These are phyloP conservation scores for Trametes hirsuta DNA, from an alignment of 1,284 basidiomycete genomes.

Conservation along the genomic window DNA sequence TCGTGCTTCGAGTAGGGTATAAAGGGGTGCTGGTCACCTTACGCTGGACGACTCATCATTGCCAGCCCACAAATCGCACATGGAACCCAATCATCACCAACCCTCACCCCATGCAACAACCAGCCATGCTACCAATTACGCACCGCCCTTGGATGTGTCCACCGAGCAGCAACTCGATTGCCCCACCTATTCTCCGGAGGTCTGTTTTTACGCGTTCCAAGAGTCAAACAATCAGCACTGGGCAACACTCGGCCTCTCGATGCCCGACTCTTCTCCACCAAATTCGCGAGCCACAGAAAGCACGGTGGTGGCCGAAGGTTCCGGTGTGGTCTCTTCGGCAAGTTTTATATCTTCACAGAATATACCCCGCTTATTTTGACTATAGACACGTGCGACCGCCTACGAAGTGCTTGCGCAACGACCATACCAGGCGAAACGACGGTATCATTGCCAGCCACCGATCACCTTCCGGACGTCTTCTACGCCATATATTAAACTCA, in stretches of 20 bases:
- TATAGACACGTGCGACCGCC: neutral
- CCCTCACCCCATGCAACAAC: too few species aligned
- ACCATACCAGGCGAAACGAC: slow-evolving; percentile 13
- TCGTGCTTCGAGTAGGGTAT: too few species aligned
- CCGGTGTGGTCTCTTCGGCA: neutral
- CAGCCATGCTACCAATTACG: neutral
- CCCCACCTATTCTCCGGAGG: neutral
- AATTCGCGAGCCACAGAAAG: neutral
- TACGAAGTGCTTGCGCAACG: slow-evolving; percentile 15
- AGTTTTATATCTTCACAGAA: neutral
- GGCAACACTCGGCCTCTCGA: slow-evolving; percentile 4
- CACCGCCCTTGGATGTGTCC: neutral
- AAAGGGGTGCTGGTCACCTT: too few species aligned
- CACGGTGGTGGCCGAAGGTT: neutral
- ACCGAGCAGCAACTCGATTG: neutral
- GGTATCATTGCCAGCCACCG: slow-evolving; percentile 6
- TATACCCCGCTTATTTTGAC: neutral
- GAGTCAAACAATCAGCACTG: slow-evolving; percentile 15
- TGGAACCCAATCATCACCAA: too few species aligned
- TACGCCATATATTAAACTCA: slow-evolving; percentile 13
- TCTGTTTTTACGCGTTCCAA: slow-evolving; percentile 4
- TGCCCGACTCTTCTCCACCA: neutral
- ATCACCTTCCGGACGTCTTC: slow-evolving; percentile 12
- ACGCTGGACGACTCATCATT: too few species aligned
- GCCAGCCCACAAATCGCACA: too few species aligned